Conservation (phyloP, 2,329 filamentous ascomycete species). For the Tolypocladium amazonense region DNA sequence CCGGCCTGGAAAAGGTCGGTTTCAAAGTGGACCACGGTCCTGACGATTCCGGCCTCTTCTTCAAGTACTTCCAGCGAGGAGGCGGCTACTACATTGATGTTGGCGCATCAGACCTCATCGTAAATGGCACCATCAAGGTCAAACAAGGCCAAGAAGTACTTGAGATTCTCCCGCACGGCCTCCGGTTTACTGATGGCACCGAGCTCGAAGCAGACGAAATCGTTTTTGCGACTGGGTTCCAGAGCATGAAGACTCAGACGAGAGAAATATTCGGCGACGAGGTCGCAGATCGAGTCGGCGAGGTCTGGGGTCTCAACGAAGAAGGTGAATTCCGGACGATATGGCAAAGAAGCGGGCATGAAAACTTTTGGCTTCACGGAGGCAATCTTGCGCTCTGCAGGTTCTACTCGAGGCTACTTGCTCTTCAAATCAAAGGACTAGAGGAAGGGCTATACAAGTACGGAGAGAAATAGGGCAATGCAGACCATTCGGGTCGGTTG, state of each 20-base stretch:
- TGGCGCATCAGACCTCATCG: conserved; percentile 50
- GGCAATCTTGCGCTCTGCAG: conserved; percentile 54
- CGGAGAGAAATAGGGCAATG: conserved; percentile 15
- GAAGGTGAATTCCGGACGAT: conserved; percentile 45
- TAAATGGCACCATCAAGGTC: conserved; percentile 52
- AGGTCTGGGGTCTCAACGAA: conserved; percentile 52
- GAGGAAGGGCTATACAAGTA: conserved; percentile 26
- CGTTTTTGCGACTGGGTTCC: conserved; percentile 53
- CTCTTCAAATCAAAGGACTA: conserved; percentile 39
- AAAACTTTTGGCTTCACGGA: conserved; percentile 56
- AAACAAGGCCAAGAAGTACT: conserved; percentile 47
- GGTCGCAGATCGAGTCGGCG: conserved; percentile 44
- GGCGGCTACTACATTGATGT: conserved; percentile 65
- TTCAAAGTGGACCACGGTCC: conserved; percentile 51
- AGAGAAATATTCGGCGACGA: conserved; percentile 51
- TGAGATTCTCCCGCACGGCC: conserved; percentile 32
- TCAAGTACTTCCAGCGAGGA: conserved; percentile 55
- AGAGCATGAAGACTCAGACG: conserved; percentile 57
- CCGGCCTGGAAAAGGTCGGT: conserved; percentile 41
- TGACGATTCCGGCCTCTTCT: conserved; percentile 43
- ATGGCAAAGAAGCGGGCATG: conserved; percentile 51
- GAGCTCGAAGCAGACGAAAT: conserved; percentile 52
- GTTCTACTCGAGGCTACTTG: conserved; percentile 45
- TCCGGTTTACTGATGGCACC: conserved; percentile 41
- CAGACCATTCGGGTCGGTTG: not conserved